Percentiles rank a stretch among this genome's conserved stretches.
Evolutionary conservation across 805 yeast genomes (phyloP).

Genomic region (Saccharomycopsis fermentans): DNA sequence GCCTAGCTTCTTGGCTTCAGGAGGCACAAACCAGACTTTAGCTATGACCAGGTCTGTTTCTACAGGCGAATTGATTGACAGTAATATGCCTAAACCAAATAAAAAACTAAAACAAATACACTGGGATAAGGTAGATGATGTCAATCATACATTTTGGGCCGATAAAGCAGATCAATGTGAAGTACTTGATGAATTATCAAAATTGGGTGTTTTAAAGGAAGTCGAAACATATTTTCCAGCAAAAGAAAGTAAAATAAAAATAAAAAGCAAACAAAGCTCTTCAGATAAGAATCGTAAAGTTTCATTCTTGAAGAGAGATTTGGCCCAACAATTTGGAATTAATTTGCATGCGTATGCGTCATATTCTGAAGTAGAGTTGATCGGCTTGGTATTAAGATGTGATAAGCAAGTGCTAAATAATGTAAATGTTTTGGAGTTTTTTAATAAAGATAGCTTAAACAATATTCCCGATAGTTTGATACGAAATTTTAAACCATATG

Average conservation of each 20-base stretch:
- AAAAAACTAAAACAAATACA: constrained; percentile 66
- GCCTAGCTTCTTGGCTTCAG: constrained; percentile 18
- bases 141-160: constrained; percentile 58
- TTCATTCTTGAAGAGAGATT: constrained; percentile 54
- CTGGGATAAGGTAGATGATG: constrained; percentile 64
- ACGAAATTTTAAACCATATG: constrained; percentile 53
- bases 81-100: constrained; percentile 36
- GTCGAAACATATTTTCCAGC: constrained; percentile 47
- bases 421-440: constrained; percentile 55
- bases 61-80: constrained; percentile 24
- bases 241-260: constrained; percentile 33
- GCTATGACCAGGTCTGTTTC: constrained; percentile 25
- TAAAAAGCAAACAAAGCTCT: constrained; percentile 29
- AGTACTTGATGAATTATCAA: constrained; percentile 40
- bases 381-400: constrained; percentile 47
- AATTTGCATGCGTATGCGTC: constrained; percentile 56
- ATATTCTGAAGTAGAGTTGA: constrained; percentile 43
- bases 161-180: constrained; percentile 30
- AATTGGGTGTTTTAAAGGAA: constrained; percentile 55
- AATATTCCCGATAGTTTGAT: constrained; percentile 48
- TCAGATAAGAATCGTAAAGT: constrained; percentile 29
- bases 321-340: constrained; percentile 73
- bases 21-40: constrained; percentile 18
- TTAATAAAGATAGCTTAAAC: constrained; percentile 53
- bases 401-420: constrained; percentile 45